Conservation (phyloP, 1,139 yeast species). For the Torulaspora globosa region DNA sequence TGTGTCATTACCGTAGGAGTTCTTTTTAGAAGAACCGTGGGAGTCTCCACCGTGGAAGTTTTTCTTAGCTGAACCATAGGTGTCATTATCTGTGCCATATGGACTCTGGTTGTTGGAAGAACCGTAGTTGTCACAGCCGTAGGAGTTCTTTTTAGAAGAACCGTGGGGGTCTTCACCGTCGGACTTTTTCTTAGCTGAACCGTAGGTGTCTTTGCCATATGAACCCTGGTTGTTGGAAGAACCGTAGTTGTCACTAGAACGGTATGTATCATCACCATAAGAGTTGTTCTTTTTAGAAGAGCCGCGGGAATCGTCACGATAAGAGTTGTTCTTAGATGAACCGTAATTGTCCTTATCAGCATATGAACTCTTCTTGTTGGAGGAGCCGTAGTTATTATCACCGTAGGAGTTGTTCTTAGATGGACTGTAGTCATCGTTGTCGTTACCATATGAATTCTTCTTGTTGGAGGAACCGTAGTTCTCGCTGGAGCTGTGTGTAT, state of each 20-base stretch:
- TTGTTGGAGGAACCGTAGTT: conserved; percentile 32
- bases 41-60: conserved; percentile 22
- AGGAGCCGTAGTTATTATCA: conserved; percentile 27
- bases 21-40: conserved; percentile 11
- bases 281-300: conserved; percentile 11
- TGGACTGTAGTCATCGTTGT: conserved; percentile 31
- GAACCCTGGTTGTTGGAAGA: conserved; percentile 20
- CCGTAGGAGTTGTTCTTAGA: conserved; percentile 17
- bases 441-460: conserved; percentile 20
- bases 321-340: conserved; percentile 20
- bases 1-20: conserved; percentile 28
- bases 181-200: conserved; percentile 28
- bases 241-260: conserved; percentile 24
- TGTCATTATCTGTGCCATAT: conserved; percentile 20
- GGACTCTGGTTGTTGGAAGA: conserved; percentile 26
- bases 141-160: conserved; percentile 18
- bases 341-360: conserved; percentile 19
- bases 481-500: conserved; percentile 17
- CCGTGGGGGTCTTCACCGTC: conserved; percentile 21
- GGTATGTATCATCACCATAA: conserved; percentile 25
- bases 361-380: conserved; percentile 14
- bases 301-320: conserved; percentile 20
- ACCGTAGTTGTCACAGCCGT: conserved; percentile 32
- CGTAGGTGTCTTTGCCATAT: conserved; percentile 18
- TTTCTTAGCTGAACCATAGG: conserved; percentile 29